Evolutionary conservation across 78 protist genomes (phyloP).

Genomic region (Protostelium mycophagum): DNA sequence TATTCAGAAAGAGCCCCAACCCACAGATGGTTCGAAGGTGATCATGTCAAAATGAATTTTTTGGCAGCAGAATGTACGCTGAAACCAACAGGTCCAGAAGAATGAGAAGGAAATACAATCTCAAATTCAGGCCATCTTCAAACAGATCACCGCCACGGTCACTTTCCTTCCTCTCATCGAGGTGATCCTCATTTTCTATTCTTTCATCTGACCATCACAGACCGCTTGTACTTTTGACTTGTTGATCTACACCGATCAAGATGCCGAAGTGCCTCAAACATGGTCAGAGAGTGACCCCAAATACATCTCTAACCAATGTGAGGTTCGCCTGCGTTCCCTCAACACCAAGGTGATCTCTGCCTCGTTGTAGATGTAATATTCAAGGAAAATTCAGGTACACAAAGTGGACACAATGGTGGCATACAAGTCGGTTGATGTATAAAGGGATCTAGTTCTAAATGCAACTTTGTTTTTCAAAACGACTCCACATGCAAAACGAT

Average conservation of each 20-base stretch:
- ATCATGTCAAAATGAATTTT: neutral
- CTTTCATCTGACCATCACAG: neutral
- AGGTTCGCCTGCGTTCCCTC: slow-evolving; percentile 92
- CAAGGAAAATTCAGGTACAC: slow-evolving; percentile 24
- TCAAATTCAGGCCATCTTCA: slow-evolving; percentile 95
- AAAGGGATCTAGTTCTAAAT: neutral
- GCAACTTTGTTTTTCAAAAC: no score
- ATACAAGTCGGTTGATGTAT: slow-evolving; percentile 11
- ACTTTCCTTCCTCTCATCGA: slow-evolving; percentile 93
- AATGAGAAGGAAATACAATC: slow-evolving; percentile 74
- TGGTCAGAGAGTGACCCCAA: slow-evolving; percentile 97
- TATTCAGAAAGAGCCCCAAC: slow-evolving; percentile 73
- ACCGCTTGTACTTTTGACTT: slow-evolving; percentile 92
- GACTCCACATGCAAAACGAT: no score
- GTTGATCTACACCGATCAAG: slow-evolving; percentile 88
- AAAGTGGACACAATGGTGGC: slow-evolving; percentile 68
- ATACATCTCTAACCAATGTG: slow-evolving; percentile 75
- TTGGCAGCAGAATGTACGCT: neutral
- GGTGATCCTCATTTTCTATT: neutral
- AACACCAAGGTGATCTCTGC: slow-evolving; percentile 70
- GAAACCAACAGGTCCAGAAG: slow-evolving; percentile 25
- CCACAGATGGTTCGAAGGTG: slow-evolving; percentile 47
- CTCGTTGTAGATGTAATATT: neutral
- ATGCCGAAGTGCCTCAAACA: slow-evolving; percentile 35
- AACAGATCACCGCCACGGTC: slow-evolving; percentile 95